Evolutionary conservation across 208 protist species (phyloP).

Genomic region (Trypanosoma caninum): DNA sequence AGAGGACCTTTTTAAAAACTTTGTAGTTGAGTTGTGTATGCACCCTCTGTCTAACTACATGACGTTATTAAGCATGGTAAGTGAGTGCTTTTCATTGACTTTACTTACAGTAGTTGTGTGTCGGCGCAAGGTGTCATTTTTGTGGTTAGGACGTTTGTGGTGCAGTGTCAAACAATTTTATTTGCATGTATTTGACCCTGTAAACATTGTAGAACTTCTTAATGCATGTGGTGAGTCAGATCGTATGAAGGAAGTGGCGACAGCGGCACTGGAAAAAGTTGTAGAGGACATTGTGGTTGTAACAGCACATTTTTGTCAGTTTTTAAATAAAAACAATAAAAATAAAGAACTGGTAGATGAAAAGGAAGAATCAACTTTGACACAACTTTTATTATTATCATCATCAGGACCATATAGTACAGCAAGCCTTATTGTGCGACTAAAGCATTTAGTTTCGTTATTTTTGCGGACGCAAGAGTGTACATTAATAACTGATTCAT

Average conservation of each 20-base stretch:
- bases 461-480: neutral
- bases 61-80: constrained; percentile 21
- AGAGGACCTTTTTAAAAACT: constrained; percentile 28
- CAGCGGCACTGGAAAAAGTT: neutral
- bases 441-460: neutral
- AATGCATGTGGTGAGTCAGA: neutral
- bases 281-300: constrained; percentile 26
- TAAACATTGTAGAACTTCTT: constrained; percentile 1
- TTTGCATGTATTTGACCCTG: constrained; percentile 10
- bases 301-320: constrained; percentile 19
- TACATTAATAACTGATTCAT: neutral
- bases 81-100: constrained; percentile 23
- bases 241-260: neutral
- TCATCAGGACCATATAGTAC: constrained; percentile 6
- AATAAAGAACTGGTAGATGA: neutral
- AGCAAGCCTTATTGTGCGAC: neutral
- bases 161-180: constrained; percentile 6
- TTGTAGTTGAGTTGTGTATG: constrained; percentile 25
- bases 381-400: neutral
- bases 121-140: constrained; percentile 10
- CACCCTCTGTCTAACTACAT: constrained; percentile 4
- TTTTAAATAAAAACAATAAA: neutral
- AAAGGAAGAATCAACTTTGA: neutral
- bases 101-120: neutral
- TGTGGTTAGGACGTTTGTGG: constrained; percentile 19